Evolutionary conservation across 1,284 basidiomycete species (phyloP), one percentile per base, ranked within the genome.

Genomic region (Singerocomus inundabilis): DNA sequence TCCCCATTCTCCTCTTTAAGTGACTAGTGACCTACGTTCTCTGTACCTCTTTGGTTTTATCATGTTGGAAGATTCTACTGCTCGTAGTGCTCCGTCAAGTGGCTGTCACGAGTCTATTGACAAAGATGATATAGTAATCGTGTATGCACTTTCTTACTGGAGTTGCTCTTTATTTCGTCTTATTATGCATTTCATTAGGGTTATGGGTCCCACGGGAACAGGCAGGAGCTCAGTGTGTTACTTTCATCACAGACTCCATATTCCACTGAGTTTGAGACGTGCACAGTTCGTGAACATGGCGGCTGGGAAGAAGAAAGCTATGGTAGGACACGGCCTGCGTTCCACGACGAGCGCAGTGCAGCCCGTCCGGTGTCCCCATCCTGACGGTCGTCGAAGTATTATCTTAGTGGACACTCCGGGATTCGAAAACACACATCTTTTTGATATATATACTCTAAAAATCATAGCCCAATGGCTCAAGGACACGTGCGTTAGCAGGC

Each of bases 201-300:
- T 74, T 18, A 73, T 74, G 72, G 73, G 72, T 0, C 56, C 61
- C n/a, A 71, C 72, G 6, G 73, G 72, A 21, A 66, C 59, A 2
- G 72, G 73, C n/a, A 74, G 72, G 52, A 69, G 69, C 24, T 63
- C 72, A 2, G 72, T 72, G 34, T 48, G 69, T 48, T 2, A 16
- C 25, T 32, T 4, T 12, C 6, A 3, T 9, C 11, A n/a, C n/a
- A 40, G 3, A 34, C 4, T 16, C 12, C 8, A 16, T 5, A 5
- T 4, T 13, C 13, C 32, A n/a, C 5, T 6, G 34, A 16, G n/a
- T 2, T 37, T 50, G 6, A 51, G 26, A 28, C 4, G 15, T 40
- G 15, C 4, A 31, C 24, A 62, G 63, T 66, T 62, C 21, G 37
- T 60, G 32, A 66, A 57, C 45, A 41, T 2, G n/a, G 56, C 41